phyloP scores from a whole-genome alignment of 805 yeast genomes.

The Yamadazyma laniorum region DNA sequence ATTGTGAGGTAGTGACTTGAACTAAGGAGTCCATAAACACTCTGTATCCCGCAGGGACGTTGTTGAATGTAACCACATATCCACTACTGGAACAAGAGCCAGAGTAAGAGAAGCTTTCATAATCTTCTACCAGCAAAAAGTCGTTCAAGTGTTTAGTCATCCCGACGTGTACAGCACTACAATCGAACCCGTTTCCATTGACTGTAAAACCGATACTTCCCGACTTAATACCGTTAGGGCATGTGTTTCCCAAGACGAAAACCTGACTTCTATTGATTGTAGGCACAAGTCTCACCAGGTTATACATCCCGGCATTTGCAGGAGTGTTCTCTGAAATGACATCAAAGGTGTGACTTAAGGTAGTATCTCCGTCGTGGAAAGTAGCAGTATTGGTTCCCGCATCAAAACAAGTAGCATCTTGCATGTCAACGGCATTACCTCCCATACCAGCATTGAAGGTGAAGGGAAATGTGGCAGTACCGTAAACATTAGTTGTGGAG shows the following conservation, averaged over 20 bases:
- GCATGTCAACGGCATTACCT: slow-evolving; percentile 14
- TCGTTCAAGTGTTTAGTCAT: slow-evolving; percentile 21
- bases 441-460: slow-evolving; percentile 22
- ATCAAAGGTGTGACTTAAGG: slow-evolving; percentile 11
- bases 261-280: slow-evolving; percentile 12
- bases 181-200: slow-evolving; percentile 17
- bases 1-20: background rate
- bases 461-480: slow-evolving; percentile 21
- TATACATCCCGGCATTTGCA: background rate
- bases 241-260: slow-evolving; percentile 14
- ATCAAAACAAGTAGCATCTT: slow-evolving; percentile 17
- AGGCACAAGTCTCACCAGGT: slow-evolving; percentile 13
- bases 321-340: slow-evolving; percentile 10
- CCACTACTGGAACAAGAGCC: slow-evolving; percentile 16
- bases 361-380: slow-evolving; percentile 17
- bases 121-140: slow-evolving; percentile 18
- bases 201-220: slow-evolving; percentile 23
- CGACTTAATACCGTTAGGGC: slow-evolving; percentile 21
- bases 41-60: slow-evolving; percentile 29
- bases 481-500: slow-evolving; percentile 15
- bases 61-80: slow-evolving; percentile 14
- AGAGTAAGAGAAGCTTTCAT: slow-evolving; percentile 8
- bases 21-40: slow-evolving; percentile 20
- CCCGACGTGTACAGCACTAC: slow-evolving; percentile 19
- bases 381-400: slow-evolving; percentile 21